Conservation (phyloP, 805 yeast genomes). For the Yarrowia sp. region DNA sequence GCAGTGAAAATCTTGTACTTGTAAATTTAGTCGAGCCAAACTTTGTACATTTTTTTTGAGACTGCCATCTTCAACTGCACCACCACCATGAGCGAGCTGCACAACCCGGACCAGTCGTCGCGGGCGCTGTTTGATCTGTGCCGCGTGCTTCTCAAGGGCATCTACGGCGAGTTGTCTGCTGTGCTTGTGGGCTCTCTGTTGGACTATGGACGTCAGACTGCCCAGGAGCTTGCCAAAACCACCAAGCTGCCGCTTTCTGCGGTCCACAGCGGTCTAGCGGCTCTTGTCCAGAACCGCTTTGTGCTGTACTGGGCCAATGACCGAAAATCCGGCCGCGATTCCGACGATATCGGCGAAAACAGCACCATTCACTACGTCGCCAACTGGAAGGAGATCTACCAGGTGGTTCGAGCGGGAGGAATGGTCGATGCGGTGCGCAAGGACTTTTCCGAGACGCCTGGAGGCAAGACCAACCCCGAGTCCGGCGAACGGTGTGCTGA, state of each 20-base stretch:
- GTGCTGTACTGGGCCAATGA: conserved; percentile 63
- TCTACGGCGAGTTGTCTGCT: conserved; percentile 77
- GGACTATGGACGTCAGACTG: conserved; percentile 69
- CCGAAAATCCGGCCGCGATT: conserved; percentile 12
- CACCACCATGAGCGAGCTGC: conserved; percentile 9
- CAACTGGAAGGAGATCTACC: conserved; percentile 67
- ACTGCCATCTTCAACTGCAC: neutral
- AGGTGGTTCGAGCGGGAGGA: conserved; percentile 78
- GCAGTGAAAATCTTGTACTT: neutral
- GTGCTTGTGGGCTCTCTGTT: conserved; percentile 64
- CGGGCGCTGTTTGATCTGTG: conserved; percentile 45
- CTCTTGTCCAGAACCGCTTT: conserved; percentile 80
- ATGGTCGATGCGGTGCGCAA: conserved; percentile 58
- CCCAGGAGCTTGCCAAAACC: conserved; percentile 59
- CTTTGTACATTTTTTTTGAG: too few relatives aligned
- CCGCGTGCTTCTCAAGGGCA: conserved; percentile 47
- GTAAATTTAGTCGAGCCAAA: too few relatives aligned
- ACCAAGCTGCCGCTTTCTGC: conserved; percentile 58
- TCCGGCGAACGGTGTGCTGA: conserved; percentile 57
- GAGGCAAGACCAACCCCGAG: conserved; percentile 50
- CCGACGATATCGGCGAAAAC: conserved; percentile 3
- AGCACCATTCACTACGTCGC: conserved; percentile 57
- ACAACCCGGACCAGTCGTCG: conserved; percentile 40
- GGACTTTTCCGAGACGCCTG: conserved; percentile 25
- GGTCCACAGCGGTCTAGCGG: conserved; percentile 71